Conservation (phyloP, 371 early-diverging fungal species). For the Capillidium rhysosporum region DNA sequence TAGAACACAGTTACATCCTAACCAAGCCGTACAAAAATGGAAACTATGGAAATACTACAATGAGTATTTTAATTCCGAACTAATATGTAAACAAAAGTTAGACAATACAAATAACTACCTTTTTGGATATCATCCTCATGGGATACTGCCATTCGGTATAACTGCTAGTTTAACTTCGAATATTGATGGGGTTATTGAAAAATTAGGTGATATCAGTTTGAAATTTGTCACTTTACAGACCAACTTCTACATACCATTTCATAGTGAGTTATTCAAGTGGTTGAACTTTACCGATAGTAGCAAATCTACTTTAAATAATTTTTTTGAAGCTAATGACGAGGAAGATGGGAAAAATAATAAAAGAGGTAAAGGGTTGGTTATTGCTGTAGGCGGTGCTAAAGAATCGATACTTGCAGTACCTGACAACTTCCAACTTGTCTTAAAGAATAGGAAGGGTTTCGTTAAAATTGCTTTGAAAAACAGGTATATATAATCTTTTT, state of each 20-base stretch:
- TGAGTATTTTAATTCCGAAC: conserved; percentile 47
- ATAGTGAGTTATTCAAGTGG: conserved; percentile 40
- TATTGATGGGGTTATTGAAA: conserved; percentile 30
- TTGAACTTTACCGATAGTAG: conserved; percentile 55
- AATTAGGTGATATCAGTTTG: conserved; percentile 38
- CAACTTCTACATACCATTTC: conserved; percentile 44
- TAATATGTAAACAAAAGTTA: conserved; percentile 25
- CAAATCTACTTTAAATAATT: conserved; percentile 38
- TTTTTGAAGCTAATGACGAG: conserved; percentile 17
- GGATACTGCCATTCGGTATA: conserved; percentile 64
- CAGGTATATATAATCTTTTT: conserved; percentile 15
- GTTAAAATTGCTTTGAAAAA: conserved; percentile 55
- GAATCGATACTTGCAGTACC: conserved; percentile 45
- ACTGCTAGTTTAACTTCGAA: conserved; percentile 61
- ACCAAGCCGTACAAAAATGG: no score
- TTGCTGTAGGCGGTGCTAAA: conserved; percentile 57
- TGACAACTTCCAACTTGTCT: conserved; percentile 32
- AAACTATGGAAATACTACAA: no score
- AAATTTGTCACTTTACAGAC: conserved; percentile 29
- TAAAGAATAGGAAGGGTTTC: conserved; percentile 55
- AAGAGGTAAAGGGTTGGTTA: conserved; percentile 41
- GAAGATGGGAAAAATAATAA: no score
- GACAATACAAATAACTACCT: conserved; percentile 54
- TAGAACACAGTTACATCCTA: no score
- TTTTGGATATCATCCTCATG: conserved; percentile 54